Percentiles rank a stretch among this genome's conserved stretches.
Conservation (phyloP, 2,329 filamentous ascomycete species). For the Escovopsis sp. region DNA sequence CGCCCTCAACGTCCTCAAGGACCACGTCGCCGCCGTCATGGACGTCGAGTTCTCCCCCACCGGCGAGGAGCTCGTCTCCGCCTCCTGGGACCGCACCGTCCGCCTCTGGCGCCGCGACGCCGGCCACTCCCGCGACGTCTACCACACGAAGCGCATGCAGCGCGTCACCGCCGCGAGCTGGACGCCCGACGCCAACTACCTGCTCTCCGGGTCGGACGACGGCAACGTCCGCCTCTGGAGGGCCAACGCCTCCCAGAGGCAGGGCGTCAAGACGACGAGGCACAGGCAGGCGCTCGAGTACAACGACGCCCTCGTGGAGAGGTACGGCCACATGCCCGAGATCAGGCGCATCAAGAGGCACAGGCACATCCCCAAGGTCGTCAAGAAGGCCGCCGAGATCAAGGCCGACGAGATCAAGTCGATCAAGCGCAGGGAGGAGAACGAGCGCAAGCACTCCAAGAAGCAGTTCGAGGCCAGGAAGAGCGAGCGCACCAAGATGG, state of each 20-base stretch:
- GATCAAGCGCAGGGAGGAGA: constrained; percentile 85
- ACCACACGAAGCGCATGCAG: constrained; percentile 97
- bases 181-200: constrained; percentile 78
- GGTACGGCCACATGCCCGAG: constrained; percentile 93
- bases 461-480: constrained; percentile 61
- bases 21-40: constrained; percentile 85
- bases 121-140: constrained; percentile 81
- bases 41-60: constrained; percentile 92
- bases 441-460: constrained; percentile 79
- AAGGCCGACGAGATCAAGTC: constrained; percentile 78
- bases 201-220: constrained; percentile 84
- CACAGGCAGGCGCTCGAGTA: constrained; percentile 86
- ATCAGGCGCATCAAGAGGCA: constrained; percentile 81
- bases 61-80: constrained; percentile 82
- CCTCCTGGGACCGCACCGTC: constrained; percentile 72
- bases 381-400: constrained; percentile 94
- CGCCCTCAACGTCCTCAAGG: constrained; percentile 77
- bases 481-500: constrained; percentile 84
- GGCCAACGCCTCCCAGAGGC: constrained; percentile 65
- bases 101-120: constrained; percentile 68
- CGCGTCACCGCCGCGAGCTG: constrained; percentile 74
- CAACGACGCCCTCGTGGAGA: constrained; percentile 65
- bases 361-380: constrained; percentile 76
- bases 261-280: constrained; percentile 70
- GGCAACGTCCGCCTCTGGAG: constrained; percentile 83